These are phyloP conservation scores for Dalbergia oliveri DNA, from an alignment of 306 rosid species.

Conservation along the genomic window DNA sequence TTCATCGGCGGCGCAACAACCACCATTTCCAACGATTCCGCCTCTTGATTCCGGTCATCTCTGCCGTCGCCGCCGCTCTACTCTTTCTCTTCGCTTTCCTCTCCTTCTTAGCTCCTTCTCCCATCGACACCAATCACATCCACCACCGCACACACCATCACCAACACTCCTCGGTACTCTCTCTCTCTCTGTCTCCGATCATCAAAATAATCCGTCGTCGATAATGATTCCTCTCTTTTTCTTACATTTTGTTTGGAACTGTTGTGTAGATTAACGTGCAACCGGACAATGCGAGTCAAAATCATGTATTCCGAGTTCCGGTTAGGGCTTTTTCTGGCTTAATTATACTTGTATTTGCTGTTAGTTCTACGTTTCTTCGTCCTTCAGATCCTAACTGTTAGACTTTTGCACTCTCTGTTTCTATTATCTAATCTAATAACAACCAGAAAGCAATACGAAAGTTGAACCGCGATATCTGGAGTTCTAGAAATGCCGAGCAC, in stretches of 20 bases:
- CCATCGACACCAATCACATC: conserved; percentile 63
- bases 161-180: conserved; percentile 61
- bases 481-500: conserved; percentile 71
- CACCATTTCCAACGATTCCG: conserved; percentile 73
- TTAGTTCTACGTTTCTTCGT: conserved; percentile 25
- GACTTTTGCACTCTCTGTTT: no score
- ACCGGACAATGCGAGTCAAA: conserved; percentile 54
- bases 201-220: not conserved
- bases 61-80: conserved; percentile 70
- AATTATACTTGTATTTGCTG: not conserved
- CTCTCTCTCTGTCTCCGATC: not conserved
- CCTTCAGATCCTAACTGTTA: conserved; percentile 47
- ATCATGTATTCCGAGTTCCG: conserved; percentile 69
- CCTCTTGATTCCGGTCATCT: conserved; percentile 64
- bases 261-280: conserved; percentile 54
- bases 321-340: conserved; percentile 72
- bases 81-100: conserved; percentile 79
- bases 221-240: conserved; percentile 8
- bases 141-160: conserved; percentile 47
- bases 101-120: conserved; percentile 86
- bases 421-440: conserved; percentile 32
- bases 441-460: conserved; percentile 65
- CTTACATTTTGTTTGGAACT: conserved; percentile 5
- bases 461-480: conserved; percentile 79
- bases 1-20: conserved; percentile 87